phyloP scores from a whole-genome alignment of 2,329 filamentous ascomycete species.

The Botrytis sinoallii region DNA sequence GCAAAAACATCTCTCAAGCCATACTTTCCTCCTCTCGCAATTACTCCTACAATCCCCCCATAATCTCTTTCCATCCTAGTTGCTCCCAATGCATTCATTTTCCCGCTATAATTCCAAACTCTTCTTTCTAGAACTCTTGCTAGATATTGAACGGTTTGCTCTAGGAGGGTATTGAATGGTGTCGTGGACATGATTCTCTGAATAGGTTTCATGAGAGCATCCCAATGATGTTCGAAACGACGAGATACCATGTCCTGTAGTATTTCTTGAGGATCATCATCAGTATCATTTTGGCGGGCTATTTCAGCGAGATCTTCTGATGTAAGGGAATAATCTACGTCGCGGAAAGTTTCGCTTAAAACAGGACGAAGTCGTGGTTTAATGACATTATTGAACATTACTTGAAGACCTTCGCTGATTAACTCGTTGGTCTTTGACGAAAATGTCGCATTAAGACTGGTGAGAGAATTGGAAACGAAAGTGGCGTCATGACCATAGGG shows the following conservation, averaged over 20 bases:
- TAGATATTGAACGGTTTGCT: conserved; percentile 16
- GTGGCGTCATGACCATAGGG: conserved; percentile 74
- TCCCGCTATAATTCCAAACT: conserved; percentile 75
- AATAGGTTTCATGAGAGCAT: conserved; percentile 78
- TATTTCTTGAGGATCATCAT: conserved; percentile 46
- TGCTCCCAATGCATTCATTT: conserved; percentile 74
- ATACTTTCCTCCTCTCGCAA: conserved; percentile 69
- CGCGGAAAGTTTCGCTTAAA: conserved; percentile 83
- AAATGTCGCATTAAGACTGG: conserved; percentile 68
- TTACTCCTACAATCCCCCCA: conserved; percentile 65
- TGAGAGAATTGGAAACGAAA: conserved; percentile 66
- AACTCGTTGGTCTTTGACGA: conserved; percentile 76
- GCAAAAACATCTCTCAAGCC: conserved; percentile 73
- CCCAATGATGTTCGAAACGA: conserved; percentile 83
- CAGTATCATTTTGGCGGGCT: conserved; percentile 48
- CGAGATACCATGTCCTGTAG: conserved; percentile 67
- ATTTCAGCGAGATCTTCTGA: conserved; percentile 59
- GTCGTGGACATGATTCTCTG: conserved; percentile 76
- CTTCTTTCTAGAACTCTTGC: conserved; percentile 77
- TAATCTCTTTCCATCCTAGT: conserved; percentile 83
- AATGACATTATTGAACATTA: conserved; percentile 83
- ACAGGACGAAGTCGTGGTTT: conserved; percentile 82
- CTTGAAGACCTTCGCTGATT: conserved; percentile 76
- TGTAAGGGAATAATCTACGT: conserved; percentile 77
- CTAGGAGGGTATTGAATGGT: conserved; percentile 72